These are phyloP conservation scores for Epichloe uncinata DNA, from an alignment of 2,329 filamentous ascomycete species.

Conservation along the genomic window DNA sequence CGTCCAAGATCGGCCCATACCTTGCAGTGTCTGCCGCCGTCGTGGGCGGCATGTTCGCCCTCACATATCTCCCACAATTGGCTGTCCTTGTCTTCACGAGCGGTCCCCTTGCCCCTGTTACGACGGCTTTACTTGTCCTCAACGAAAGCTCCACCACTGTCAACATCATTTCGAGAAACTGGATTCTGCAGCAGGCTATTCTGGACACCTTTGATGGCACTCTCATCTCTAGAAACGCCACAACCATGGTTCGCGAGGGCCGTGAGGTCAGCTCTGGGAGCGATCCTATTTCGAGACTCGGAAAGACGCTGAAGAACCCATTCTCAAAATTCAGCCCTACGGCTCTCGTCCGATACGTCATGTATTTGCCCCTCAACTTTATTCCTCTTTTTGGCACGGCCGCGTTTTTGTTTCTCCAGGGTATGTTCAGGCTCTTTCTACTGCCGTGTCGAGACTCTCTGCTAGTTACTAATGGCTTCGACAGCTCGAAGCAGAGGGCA, in stretches of 20 bases:
- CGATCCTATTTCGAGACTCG: slow-evolving; percentile 43
- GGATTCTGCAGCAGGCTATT: slow-evolving; percentile 68
- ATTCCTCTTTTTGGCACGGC: slow-evolving; percentile 79
- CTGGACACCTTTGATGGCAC: slow-evolving; percentile 82
- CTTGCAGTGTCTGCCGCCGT: slow-evolving; percentile 59
- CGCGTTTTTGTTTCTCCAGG: slow-evolving; percentile 68
- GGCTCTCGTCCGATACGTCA: slow-evolving; percentile 61
- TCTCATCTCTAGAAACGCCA: slow-evolving; percentile 36
- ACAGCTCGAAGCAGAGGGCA: slow-evolving; percentile 34
- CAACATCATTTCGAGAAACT: slow-evolving; percentile 48
- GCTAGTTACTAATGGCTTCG: not conserved
- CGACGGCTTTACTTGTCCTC: slow-evolving; percentile 55
- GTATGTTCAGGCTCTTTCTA: slow-evolving; percentile 20
- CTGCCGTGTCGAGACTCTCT: not conserved
- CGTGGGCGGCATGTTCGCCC: slow-evolving; percentile 69
- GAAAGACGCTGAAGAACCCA: slow-evolving; percentile 43
- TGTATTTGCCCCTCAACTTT: slow-evolving; percentile 86
- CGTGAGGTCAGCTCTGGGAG: slow-evolving; percentile 54
- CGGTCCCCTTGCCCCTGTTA: slow-evolving; percentile 65
- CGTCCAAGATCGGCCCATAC: slow-evolving; percentile 43
- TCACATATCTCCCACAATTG: slow-evolving; percentile 77
- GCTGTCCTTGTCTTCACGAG: slow-evolving; percentile 74
- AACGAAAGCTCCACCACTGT: slow-evolving; percentile 47
- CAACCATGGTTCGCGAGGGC: slow-evolving; percentile 56
- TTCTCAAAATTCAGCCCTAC: slow-evolving; percentile 44